Conservation (phyloP, 202 grass and related monocot species). For the Zizania palustris region DNA sequence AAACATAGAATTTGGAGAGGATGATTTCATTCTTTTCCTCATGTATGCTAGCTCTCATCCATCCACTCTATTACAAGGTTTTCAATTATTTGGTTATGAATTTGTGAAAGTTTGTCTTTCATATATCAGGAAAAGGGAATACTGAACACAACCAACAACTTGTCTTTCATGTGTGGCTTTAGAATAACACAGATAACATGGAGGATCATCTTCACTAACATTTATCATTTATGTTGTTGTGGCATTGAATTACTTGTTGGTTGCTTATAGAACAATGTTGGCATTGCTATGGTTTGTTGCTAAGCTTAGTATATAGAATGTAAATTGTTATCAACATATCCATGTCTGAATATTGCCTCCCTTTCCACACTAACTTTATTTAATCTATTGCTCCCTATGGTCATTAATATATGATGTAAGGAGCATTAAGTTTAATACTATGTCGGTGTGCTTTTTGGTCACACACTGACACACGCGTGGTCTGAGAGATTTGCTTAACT, state of each 20-base stretch:
- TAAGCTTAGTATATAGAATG: constrained; percentile 22
- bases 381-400: no score
- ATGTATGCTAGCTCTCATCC: constrained; percentile 40
- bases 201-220: not conserved
- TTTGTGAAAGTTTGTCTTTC: constrained; percentile 27
- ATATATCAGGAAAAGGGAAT: constrained; percentile 45
- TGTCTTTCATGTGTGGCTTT: constrained; percentile 7
- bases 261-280: not conserved
- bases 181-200: not conserved
- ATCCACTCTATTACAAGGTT: not conserved
- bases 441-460: no score
- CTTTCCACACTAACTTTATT: constrained; percentile 3
- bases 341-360: not conserved
- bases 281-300: not conserved
- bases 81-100: constrained; percentile 22
- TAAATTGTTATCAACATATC: not conserved
- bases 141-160: not conserved
- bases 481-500: no score
- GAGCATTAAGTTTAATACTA: no score
- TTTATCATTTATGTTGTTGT: constrained; percentile 23
- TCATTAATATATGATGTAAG: no score
- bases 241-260: not conserved
- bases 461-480: no score
- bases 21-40: constrained; percentile 33
- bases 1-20: constrained; percentile 67